Evolutionary conservation across 179 eudicot species (phyloP).

Genomic region (Patellifolia procumbens): DNA sequence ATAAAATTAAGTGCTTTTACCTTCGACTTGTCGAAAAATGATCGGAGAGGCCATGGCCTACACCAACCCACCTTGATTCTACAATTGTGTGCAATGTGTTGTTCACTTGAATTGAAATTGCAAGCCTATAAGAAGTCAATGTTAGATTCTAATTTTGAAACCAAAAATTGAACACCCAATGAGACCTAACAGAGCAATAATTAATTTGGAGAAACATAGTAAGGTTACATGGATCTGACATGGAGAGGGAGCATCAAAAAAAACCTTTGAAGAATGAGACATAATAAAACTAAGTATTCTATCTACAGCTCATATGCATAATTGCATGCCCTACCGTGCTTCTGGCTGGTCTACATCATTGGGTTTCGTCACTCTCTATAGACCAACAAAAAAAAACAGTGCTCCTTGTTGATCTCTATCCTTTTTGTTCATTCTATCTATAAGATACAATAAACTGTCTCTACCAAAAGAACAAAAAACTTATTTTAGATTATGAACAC

Average conservation of each 20-base stretch:
- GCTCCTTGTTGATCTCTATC: neutral
- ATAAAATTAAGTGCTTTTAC: no score
- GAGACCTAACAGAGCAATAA: no score
- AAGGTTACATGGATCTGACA: neutral
- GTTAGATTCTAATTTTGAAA: neutral
- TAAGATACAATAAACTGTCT: neutral
- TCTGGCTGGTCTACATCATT: no score
- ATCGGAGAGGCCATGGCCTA: no score
- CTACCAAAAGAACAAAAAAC: neutral
- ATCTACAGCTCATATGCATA: neutral
- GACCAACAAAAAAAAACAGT: no score
- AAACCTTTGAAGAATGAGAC: neutral
- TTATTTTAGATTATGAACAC: neutral
- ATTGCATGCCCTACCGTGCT: no score
- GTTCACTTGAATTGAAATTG: neutral
- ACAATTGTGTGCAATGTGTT: no score
- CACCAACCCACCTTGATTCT: no score
- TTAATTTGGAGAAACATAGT: no score
- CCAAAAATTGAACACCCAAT: no score
- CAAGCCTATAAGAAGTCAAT: neutral
- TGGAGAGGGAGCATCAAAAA: neutral
- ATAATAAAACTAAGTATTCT: neutral
- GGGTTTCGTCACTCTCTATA: no score
- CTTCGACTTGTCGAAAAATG: no score
- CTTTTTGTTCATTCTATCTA: neutral